Percentiles rank a stretch among this genome's conserved stretches.
phyloP scores from a whole-genome alignment of 202 grass and related monocot species.

The Eragrostis tef region DNA sequence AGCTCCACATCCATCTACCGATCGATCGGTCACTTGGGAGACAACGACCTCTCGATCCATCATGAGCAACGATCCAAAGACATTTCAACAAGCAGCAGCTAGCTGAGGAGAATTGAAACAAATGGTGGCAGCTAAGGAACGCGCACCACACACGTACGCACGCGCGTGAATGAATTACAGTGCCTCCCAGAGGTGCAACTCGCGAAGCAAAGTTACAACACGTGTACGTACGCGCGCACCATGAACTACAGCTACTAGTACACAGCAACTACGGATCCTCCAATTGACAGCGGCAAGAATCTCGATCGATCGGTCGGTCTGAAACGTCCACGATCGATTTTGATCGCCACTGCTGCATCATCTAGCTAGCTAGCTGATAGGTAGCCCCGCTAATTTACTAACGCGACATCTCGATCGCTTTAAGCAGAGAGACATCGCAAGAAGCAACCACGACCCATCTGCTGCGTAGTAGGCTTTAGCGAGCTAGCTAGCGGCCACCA shows the following conservation, averaged over 20 bases:
- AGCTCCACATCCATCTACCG: not conserved
- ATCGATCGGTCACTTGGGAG: slow-evolving; percentile 40
- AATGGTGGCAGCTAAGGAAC: slow-evolving; percentile 24
- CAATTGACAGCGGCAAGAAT: not conserved
- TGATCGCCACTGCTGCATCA: slow-evolving; percentile 26
- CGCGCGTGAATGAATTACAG: slow-evolving; percentile 5
- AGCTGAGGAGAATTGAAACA: not conserved
- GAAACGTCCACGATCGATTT: not conserved
- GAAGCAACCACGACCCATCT: slow-evolving; percentile 61
- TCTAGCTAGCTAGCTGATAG: slow-evolving; percentile 15
- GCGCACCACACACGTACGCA: slow-evolving; percentile 4
- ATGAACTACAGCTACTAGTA: slow-evolving; percentile 8
- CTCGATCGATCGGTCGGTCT: slow-evolving; percentile 24
- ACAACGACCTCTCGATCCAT: slow-evolving; percentile 43
- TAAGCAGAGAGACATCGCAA: slow-evolving; percentile 58
- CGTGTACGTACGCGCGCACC: slow-evolving; percentile 15
- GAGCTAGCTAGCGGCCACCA: not conserved
- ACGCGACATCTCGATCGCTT: slow-evolving; percentile 47
- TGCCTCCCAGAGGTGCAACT: not conserved
- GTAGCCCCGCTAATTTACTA: slow-evolving; percentile 45
- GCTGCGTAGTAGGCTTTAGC: slow-evolving; percentile 35
- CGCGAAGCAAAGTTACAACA: slow-evolving; percentile 7
- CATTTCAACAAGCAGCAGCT: not conserved
- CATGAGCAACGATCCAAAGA: not conserved
- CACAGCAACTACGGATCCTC: slow-evolving; percentile 26